A percentile compares a stretch with the other conserved stretches of the same genome.
phyloP scores from a whole-genome alignment of 1,284 basidiomycete genomes.

The Inonotus hispidus region DNA sequence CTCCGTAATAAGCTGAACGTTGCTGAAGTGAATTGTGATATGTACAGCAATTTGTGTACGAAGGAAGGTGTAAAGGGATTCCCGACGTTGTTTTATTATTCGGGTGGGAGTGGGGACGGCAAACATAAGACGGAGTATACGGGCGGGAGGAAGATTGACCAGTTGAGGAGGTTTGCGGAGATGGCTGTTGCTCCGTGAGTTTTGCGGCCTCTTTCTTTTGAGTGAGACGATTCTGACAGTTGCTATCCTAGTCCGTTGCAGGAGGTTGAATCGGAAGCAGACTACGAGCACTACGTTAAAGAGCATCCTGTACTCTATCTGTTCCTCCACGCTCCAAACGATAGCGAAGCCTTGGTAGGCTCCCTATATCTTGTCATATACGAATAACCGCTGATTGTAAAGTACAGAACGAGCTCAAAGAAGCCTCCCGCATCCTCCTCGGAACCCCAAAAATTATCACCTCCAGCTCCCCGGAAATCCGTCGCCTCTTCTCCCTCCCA shows the following conservation, averaged over 20 bases:
- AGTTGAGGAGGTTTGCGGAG: constrained; percentile 65
- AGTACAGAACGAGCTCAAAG: constrained; percentile 40
- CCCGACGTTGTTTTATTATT: constrained; percentile 73
- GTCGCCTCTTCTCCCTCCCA: constrained; percentile 48
- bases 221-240: constrained; percentile 9
- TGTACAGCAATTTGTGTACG: constrained; percentile 58
- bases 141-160: constrained; percentile 61
- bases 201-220: neutral
- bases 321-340: constrained; percentile 53
- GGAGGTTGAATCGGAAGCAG: constrained; percentile 42
- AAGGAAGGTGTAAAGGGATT: constrained; percentile 67
- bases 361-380: neutral
- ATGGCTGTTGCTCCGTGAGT: constrained; percentile 63
- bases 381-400: neutral
- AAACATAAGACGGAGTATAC: constrained; percentile 61
- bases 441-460: constrained; percentile 67
- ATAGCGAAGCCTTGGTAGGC: constrained; percentile 40
- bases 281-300: constrained; percentile 45
- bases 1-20: constrained; percentile 70
- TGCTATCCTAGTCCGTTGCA: constrained; percentile 36
- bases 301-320: constrained; percentile 69
- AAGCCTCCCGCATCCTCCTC: constrained; percentile 53
- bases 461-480: constrained; percentile 42
- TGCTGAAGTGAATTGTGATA: constrained; percentile 85
- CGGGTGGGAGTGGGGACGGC: constrained; percentile 34